A percentile compares a stretch with the other conserved stretches of the same genome.
Evolutionary conservation across 2,329 filamentous ascomycete genomes (phyloP).

Genomic region (Monosporascus sp.): DNA sequence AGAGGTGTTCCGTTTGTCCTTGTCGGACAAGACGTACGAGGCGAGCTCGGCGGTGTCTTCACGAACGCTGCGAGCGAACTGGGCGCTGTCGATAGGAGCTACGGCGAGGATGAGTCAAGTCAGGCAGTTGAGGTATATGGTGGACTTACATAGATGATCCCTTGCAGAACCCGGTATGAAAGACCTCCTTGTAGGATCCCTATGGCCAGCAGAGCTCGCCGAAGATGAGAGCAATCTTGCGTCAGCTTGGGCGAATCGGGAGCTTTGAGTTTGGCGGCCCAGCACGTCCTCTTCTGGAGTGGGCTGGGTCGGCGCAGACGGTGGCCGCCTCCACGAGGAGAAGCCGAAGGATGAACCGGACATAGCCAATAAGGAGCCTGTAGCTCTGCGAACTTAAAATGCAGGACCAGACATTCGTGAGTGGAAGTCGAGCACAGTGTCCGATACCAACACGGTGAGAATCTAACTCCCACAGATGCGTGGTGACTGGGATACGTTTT

Average conservation of each 20-base stretch:
- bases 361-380: constrained; percentile 30
- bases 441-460: background rate
- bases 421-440: constrained; percentile 4
- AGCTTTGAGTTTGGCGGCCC: constrained; percentile 16
- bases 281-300: constrained; percentile 26
- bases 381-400: constrained; percentile 4
- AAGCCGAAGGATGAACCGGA: constrained; percentile 42
- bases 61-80: constrained; percentile 73
- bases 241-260: constrained; percentile 14
- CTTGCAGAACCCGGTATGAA: constrained; percentile 64
- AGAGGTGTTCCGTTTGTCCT: constrained; percentile 37
- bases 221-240: constrained; percentile 28
- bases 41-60: constrained; percentile 85
- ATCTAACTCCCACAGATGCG: background rate
- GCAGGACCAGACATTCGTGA: constrained; percentile 9
- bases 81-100: constrained; percentile 60
- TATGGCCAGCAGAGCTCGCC: constrained; percentile 37
- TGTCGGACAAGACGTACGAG: constrained; percentile 70
- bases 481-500: background rate
- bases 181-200: constrained; percentile 65
- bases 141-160: constrained; percentile 49
- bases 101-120: constrained; percentile 10
- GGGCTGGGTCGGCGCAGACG: constrained; percentile 25
- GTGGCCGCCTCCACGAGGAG: constrained; percentile 42
- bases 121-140: background rate